Conservation (phyloP, 108 stramenopile genomes). For the Fragilariopsis cylindrus region DNA sequence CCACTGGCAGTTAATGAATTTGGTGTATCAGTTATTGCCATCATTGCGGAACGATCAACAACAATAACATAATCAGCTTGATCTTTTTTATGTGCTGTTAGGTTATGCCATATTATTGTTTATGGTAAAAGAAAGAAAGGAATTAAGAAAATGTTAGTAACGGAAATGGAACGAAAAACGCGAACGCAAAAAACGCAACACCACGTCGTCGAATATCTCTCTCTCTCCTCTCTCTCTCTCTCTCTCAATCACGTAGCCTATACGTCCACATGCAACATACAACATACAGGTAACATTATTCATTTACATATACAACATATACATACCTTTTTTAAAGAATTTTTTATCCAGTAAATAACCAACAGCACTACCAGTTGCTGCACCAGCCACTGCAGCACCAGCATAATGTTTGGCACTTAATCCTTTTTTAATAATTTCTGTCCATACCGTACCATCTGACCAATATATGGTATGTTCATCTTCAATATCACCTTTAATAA, state of each 20-base stretch:
- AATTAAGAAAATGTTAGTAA: no score
- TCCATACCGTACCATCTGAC: constrained; percentile 14
- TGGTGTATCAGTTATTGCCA: constrained; percentile 4
- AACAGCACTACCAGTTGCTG: constrained; percentile 13
- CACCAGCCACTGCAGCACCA: constrained; percentile 16
- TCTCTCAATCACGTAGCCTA: no score
- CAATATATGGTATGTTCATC: constrained; percentile 21
- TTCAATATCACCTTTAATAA: constrained; percentile 7
- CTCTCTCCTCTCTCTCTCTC: no score
- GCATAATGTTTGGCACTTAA: neutral
- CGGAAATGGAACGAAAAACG: no score
- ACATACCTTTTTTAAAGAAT: constrained; percentile 9
- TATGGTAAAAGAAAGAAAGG: no score
- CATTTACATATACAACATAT: no score
- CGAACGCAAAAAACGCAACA: no score
- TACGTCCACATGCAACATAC: no score
- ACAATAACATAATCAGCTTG: constrained; percentile 13
- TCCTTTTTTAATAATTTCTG: neutral
- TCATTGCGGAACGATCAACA: constrained; percentile 3
- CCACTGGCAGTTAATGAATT: neutral
- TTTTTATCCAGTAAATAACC: constrained; percentile 20
- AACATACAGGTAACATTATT: no score
- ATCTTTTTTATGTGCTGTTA: neutral
- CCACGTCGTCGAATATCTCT: no score
- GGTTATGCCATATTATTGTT: no score